phyloP scores from a whole-genome alignment of 768 basidiomycete species.

The Wakefieldia striispora region DNA sequence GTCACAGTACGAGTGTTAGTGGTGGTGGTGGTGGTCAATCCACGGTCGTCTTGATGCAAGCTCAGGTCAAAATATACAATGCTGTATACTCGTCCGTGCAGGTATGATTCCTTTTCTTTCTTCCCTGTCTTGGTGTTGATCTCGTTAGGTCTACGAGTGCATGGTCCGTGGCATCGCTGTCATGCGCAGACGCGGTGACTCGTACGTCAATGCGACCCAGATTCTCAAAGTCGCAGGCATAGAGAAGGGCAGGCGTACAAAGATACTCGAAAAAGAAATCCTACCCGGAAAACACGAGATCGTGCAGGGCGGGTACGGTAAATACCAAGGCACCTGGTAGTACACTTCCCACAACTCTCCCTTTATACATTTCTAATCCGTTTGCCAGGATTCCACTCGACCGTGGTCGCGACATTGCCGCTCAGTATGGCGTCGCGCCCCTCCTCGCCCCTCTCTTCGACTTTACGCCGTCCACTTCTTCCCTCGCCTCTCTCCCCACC shows the following conservation, averaged over 20 bases:
- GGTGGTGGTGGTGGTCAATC: too few relatives aligned
- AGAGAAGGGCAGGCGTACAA: conserved; percentile 93
- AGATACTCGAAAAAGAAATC: conserved; percentile 97
- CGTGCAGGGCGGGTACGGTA: conserved; percentile 98
- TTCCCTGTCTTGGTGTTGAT: conserved; percentile 8
- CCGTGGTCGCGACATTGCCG: conserved; percentile 87
- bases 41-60: conserved; percentile 25
- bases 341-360: conserved; percentile 28
- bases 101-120: conserved; percentile 36
- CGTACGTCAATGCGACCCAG: conserved; percentile 97
- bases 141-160: conserved; percentile 85
- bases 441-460: conserved; percentile 91
- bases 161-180: conserved; percentile 99
- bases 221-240: conserved; percentile 98
- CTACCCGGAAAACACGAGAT: conserved; percentile 95
- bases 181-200: conserved; percentile 93
- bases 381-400: conserved; percentile 88
- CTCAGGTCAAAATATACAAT: conserved; percentile 84
- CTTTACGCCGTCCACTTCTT: conserved; percentile 76
- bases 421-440: conserved; percentile 87
- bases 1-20: too few relatives aligned
- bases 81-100: conserved; percentile 90
- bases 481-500: conserved; percentile 64
- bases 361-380: conserved; percentile 7
- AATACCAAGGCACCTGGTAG: conserved; percentile 98